Conservation (phyloP, 2,329 filamentous ascomycete species). For the Penicillium sp. region DNA sequence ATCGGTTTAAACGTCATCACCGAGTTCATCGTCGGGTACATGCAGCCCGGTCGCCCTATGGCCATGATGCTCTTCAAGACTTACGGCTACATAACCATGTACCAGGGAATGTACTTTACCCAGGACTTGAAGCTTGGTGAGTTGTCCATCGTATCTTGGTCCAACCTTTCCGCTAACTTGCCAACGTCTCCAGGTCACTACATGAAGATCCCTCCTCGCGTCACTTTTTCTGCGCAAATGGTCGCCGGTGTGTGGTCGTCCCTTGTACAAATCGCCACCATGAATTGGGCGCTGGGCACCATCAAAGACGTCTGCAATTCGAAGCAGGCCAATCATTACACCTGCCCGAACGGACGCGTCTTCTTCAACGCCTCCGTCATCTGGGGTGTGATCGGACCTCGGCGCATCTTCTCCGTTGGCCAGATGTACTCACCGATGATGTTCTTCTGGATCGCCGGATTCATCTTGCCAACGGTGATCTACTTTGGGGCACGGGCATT, state of each 20-base stretch:
- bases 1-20: slow-evolving; percentile 71
- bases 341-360: slow-evolving; percentile 57
- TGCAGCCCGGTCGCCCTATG: slow-evolving; percentile 67
- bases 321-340: slow-evolving; percentile 58
- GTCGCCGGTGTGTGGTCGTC: slow-evolving; percentile 51
- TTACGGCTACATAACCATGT: slow-evolving; percentile 68
- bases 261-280: slow-evolving; percentile 48
- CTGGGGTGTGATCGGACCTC: slow-evolving; percentile 71
- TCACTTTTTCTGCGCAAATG: slow-evolving; percentile 54
- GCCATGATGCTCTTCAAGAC: slow-evolving; percentile 79
- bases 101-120: slow-evolving; percentile 62
- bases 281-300: slow-evolving; percentile 48
- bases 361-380: slow-evolving; percentile 70
- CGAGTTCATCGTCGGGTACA: slow-evolving; percentile 72
- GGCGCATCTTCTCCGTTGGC: slow-evolving; percentile 64
- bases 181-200: slow-evolving; percentile 51
- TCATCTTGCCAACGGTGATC: slow-evolving; percentile 60
- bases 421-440: slow-evolving; percentile 64
- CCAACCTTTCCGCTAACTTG: slow-evolving; percentile 22
- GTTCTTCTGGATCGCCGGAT: slow-evolving; percentile 71
- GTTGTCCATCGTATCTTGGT: not conserved
- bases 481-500: slow-evolving; percentile 61
- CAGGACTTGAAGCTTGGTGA: slow-evolving; percentile 63
- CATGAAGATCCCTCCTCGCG: slow-evolving; percentile 56
- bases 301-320: slow-evolving; percentile 65